Conservation (phyloP, 257 asterid genomes). For the Ilex aquifolium region DNA sequence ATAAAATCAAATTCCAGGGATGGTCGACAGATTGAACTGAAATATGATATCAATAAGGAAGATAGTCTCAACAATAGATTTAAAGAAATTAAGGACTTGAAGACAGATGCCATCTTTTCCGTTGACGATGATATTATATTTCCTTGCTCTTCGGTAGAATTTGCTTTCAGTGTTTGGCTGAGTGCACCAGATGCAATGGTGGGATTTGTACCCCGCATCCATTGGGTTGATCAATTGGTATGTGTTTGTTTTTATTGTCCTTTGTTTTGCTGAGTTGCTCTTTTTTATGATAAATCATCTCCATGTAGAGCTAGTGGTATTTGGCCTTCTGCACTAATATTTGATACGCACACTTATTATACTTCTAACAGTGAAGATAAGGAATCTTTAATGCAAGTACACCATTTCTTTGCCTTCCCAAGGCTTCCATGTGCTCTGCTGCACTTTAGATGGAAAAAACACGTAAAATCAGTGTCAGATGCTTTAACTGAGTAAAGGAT, state of each 20-base stretch:
- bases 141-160: conserved; percentile 63
- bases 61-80: conserved; percentile 88
- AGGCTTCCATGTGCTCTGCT: too few relatives aligned
- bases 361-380: too few relatives aligned
- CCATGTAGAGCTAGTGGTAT: too few relatives aligned
- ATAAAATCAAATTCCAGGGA: conserved; percentile 34
- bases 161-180: conserved; percentile 72
- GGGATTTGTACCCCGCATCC: conserved; percentile 89
- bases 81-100: conserved; percentile 72
- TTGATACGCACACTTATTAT: too few relatives aligned
- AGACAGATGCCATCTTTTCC: conserved; percentile 69
- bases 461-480: too few relatives aligned
- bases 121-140: conserved; percentile 78
- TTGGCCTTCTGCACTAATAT: too few relatives aligned
- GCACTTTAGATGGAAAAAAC: too few relatives aligned
- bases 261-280: neutral
- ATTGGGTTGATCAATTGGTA: conserved; percentile 63
- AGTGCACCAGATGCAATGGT: conserved; percentile 82
- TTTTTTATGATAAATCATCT: neutral
- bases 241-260: conserved; percentile 9
- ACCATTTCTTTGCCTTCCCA: too few relatives aligned
- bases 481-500: too few relatives aligned
- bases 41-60: conserved; percentile 61
- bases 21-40: conserved; percentile 50
- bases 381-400: too few relatives aligned